These are phyloP conservation scores for Cercospora sesami DNA, from an alignment of 2,329 filamentous ascomycete species.

Conservation along the genomic window DNA sequence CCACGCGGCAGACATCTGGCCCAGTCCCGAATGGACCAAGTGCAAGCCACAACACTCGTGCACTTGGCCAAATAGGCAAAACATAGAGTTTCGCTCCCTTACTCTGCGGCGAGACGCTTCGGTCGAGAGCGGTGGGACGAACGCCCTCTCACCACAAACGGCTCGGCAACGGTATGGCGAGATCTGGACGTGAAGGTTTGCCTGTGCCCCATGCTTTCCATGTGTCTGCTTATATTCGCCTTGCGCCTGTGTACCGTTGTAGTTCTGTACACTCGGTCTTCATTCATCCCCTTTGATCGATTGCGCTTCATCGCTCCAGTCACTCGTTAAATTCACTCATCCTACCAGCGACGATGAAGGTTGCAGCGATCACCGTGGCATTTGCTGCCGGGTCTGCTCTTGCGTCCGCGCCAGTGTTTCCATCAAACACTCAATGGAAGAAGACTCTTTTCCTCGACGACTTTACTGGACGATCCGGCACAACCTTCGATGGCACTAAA, in stretches of 20 bases:
- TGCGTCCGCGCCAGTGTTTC: conserved; percentile 19
- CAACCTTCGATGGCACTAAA: conserved; percentile 43
- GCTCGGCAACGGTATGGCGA: conserved; percentile 5
- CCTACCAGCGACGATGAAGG: conserved; percentile 21
- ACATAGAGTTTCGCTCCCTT: conserved; percentile 14
- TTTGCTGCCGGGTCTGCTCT: conserved; percentile 18
- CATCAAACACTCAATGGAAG: conserved; percentile 22
- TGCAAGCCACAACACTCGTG: conserved; percentile 18
- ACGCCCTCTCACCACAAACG: conserved; percentile 6
- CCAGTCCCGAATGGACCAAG: conserved; percentile 5
- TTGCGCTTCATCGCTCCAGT: conserved; percentile 1
- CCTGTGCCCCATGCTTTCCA: neutral
- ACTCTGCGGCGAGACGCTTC: conserved; percentile 5
- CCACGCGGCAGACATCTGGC: conserved; percentile 8
- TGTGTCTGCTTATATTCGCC: conserved; percentile 9
- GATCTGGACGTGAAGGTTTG: conserved; percentile 6
- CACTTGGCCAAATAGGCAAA: conserved; percentile 15
- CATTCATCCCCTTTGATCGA: neutral
- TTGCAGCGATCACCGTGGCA: conserved; percentile 17
- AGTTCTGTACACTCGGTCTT: neutral
- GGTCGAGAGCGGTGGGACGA: conserved; percentile 15
- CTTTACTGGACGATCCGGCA: conserved; percentile 38
- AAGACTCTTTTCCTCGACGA: conserved; percentile 38
- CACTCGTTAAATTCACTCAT: conserved; percentile 6
- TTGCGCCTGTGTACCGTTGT: conserved; percentile 10